phyloP scores from a whole-genome alignment of 2,329 filamentous ascomycete species.

The Nigrospora osmanthi region DNA sequence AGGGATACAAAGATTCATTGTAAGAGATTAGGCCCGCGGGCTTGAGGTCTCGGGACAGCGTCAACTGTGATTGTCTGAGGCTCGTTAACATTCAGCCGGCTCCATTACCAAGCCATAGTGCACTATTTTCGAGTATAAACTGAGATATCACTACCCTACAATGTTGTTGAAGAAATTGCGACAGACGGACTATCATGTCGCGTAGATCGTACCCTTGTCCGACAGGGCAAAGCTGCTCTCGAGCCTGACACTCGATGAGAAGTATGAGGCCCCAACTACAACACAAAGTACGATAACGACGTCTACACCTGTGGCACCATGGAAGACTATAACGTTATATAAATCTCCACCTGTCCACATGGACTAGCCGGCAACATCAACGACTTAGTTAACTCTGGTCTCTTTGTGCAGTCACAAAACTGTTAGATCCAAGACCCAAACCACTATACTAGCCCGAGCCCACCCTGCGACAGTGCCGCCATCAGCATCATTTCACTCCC shows the following conservation, averaged over 20 bases:
- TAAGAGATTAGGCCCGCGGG: no score
- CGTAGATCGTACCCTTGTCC: conserved; percentile 4
- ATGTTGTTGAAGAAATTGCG: background rate
- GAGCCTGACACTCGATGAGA: conserved; percentile 9
- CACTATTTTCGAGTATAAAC: no score
- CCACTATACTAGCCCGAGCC: no score
- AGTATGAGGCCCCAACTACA: conserved; percentile 5
- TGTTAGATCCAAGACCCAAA: conserved; percentile 5
- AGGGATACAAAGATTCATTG: no score
- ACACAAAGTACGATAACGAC: conserved; percentile 7
- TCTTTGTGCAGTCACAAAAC: background rate
- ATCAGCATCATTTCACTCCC: no score
- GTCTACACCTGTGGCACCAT: conserved; percentile 5
- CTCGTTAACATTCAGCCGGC: no score
- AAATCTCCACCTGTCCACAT: conserved; percentile 5
- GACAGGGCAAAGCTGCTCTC: conserved; percentile 6
- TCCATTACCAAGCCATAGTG: no score
- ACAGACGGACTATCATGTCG: background rate
- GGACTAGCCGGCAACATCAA: conserved; percentile 8
- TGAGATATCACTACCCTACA: background rate
- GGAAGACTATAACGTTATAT: conserved; percentile 7
- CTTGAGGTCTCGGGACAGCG: no score
- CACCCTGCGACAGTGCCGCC: no score
- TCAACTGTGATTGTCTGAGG: no score
- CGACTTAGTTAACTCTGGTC: background rate